Percentiles rank a stretch among this genome's conserved stretches.
These are phyloP conservation scores for Ophiosphaerella narmari DNA, from an alignment of 2,329 filamentous ascomycete genomes.

Conservation along the genomic window DNA sequence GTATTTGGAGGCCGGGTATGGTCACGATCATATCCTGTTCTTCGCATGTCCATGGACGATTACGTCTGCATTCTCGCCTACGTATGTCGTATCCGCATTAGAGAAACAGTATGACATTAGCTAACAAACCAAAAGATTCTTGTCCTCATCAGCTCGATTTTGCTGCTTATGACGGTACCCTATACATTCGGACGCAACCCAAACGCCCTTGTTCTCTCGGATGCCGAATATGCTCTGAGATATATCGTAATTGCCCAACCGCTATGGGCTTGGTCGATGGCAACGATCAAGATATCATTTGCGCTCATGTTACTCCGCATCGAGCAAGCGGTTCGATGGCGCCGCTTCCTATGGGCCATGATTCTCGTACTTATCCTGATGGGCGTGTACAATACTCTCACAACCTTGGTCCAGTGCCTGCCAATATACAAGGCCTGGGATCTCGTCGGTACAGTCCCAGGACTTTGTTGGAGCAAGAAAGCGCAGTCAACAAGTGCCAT, in stretches of 20 bases:
- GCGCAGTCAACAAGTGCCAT: constrained; percentile 13
- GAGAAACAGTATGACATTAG: neutral
- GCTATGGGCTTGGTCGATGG: constrained; percentile 21
- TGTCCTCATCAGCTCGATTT: constrained; percentile 14
- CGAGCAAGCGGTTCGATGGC: constrained; percentile 14
- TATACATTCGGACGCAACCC: constrained; percentile 12
- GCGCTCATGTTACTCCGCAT: constrained; percentile 30
- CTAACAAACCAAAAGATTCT: constrained; percentile 7
- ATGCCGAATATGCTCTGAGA: constrained; percentile 10
- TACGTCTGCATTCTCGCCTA: constrained; percentile 18
- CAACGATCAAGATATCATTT: constrained; percentile 23
- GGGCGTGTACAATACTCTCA: constrained; percentile 18
- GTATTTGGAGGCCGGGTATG: constrained; percentile 21
- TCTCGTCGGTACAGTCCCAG: constrained; percentile 5
- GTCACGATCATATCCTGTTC: constrained; percentile 17
- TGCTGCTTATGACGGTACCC: constrained; percentile 16
- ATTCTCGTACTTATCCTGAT: constrained; percentile 25
- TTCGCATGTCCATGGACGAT: constrained; percentile 20
- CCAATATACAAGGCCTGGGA: constrained; percentile 25
- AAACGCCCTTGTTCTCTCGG: constrained; percentile 12
- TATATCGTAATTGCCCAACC: constrained; percentile 21
- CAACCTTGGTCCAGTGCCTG: constrained; percentile 23
- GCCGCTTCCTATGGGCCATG: constrained; percentile 25
- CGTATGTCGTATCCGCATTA: constrained; percentile 5
- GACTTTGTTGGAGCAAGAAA: constrained; percentile 13